A percentile compares a stretch with the other conserved stretches of the same genome.
Conservation (phyloP, 306 rosid species). For the Cucumis melo region DNA sequence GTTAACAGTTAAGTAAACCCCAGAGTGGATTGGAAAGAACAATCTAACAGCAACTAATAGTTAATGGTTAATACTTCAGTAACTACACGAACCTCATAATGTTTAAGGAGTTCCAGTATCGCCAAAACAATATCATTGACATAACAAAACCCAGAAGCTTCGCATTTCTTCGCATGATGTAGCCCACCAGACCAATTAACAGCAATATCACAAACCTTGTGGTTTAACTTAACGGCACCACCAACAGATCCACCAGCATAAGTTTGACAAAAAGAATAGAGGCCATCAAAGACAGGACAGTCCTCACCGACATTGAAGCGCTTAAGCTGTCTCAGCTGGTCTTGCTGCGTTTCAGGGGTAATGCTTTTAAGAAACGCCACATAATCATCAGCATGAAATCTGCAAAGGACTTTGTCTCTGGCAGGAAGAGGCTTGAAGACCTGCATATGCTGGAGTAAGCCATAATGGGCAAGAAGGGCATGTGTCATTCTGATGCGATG, state of each 20-base stretch:
- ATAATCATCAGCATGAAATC: conserved; percentile 82
- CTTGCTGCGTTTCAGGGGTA: conserved; percentile 81
- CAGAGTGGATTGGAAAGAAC: neutral
- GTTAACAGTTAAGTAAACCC: neutral
- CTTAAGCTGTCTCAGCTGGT: conserved; percentile 75
- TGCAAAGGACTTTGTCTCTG: conserved; percentile 65
- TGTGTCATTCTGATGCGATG: conserved; percentile 85
- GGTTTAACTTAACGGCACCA: conserved; percentile 74
- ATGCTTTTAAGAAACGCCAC: conserved; percentile 68
- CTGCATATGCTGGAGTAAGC: conserved; percentile 80
- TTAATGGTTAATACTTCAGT: neutral
- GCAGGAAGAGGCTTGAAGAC: conserved; percentile 89
- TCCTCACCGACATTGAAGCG: conserved; percentile 88
- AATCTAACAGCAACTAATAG: neutral
- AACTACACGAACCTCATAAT: conserved; percentile 49
- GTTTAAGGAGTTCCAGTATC: conserved; percentile 77
- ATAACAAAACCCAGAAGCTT: conserved; percentile 85
- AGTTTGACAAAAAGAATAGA: conserved; percentile 73
- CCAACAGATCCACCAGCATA: conserved; percentile 94
- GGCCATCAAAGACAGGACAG: conserved; percentile 82
- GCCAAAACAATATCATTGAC: conserved; percentile 77
- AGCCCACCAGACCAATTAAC: conserved; percentile 85
- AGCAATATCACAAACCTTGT: conserved; percentile 70
- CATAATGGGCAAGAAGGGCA: conserved; percentile 79
- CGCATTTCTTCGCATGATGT: conserved; percentile 87